phyloP scores from a whole-genome alignment of 768 basidiomycete species.

The Filobasidium floriforme region DNA sequence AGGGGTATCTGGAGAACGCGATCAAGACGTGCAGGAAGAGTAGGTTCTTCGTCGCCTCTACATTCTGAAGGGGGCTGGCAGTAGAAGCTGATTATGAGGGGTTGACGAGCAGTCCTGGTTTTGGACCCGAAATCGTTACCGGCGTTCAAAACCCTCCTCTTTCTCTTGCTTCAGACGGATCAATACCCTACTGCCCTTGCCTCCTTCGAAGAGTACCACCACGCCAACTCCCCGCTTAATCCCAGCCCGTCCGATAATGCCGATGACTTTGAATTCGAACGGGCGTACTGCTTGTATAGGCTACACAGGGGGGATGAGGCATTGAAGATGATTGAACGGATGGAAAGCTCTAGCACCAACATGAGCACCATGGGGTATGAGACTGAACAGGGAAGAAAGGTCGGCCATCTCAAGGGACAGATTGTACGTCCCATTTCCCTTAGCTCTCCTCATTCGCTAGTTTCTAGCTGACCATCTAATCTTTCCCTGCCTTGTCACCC shows the following conservation, averaged over 20 bases:
- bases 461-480: neutral
- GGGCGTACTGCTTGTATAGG: conserved; percentile 75
- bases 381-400: conserved; percentile 53
- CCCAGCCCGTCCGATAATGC: neutral
- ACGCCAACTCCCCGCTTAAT: neutral
- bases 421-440: conserved; percentile 53
- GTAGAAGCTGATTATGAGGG: neutral
- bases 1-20: conserved; percentile 75
- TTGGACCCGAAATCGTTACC: conserved; percentile 50
- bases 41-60: too few relatives aligned
- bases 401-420: conserved; percentile 76
- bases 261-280: conserved; percentile 54
- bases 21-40: conserved; percentile 89
- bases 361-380: conserved; percentile 34
- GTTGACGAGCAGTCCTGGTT: conserved; percentile 55
- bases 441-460: neutral
- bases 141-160: conserved; percentile 74
- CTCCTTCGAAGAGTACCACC: conserved; percentile 49
- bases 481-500: neutral
- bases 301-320: conserved; percentile 71
- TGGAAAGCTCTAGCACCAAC: conserved; percentile 13
- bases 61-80: too few relatives aligned
- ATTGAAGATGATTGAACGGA: conserved; percentile 15
- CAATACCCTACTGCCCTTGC: conserved; percentile 64
- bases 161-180: conserved; percentile 77